Conservation (phyloP, 2,329 filamentous ascomycete species). For the Microdochium bolleyi region DNA sequence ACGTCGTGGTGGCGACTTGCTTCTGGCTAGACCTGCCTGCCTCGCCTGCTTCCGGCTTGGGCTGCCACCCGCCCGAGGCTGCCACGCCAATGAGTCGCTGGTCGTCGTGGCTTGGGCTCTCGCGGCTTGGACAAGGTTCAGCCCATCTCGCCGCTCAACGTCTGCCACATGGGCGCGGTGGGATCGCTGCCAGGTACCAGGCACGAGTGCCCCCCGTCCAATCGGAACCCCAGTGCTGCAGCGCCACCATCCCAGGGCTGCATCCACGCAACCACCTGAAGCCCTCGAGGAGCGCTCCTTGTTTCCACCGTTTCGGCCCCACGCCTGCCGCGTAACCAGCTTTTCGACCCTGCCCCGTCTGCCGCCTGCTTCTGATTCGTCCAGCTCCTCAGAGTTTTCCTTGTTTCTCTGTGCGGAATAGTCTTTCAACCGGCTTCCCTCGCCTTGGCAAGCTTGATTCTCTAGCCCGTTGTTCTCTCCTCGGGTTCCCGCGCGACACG, state of each 20-base stretch:
- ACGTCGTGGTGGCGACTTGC: background rate
- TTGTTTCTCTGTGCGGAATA: background rate
- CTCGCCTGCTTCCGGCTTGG: too few relatives aligned
- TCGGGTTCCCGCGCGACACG: background rate
- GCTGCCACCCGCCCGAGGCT: background rate
- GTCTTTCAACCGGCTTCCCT: background rate
- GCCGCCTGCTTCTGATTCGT: too few relatives aligned
- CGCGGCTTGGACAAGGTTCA: too few relatives aligned
- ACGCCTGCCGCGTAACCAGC: background rate
- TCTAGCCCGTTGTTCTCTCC: background rate
- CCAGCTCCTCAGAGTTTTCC: background rate
- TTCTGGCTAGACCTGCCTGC: background rate
- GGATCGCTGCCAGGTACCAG: conserved; percentile 15
- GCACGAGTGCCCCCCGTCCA: conserved; percentile 9
- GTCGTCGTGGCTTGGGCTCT: too few relatives aligned
- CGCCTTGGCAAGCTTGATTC: background rate
- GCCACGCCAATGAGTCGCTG: too few relatives aligned
- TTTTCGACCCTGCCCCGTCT: background rate
- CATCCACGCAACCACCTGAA: background rate
- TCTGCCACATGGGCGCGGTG: conserved; percentile 15
- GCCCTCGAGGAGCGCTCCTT: background rate
- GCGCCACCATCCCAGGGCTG: background rate
- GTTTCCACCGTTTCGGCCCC: too few relatives aligned
- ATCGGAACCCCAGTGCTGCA: conserved; percentile 4
- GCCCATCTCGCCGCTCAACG: background rate